Base-by-base conservation (phyloP, 257 asterid genomes). In the Fraxinus americana region DNA sequence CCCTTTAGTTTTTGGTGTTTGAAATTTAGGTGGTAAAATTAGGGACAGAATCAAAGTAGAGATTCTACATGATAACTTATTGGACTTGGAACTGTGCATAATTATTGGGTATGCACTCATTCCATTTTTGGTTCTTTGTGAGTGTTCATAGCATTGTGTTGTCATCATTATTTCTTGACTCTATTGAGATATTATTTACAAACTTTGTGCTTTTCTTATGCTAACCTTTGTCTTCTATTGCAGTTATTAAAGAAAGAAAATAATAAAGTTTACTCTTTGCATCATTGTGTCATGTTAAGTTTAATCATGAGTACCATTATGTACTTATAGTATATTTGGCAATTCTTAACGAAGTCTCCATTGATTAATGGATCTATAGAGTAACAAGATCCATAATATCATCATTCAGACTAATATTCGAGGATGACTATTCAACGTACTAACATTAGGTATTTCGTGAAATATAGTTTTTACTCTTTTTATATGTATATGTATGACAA, bases 61-160 rank as follows among this genome's bases (percentile, higher is more conserved):
- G 84, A 83, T 72, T 78, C 84, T 78, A 59, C 38, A 77, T 80
- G 54, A 83, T 82, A 79, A 69, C 80, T 65, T 70, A 74, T 75
- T 70, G 88, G 71, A 79, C 77, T 83, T 30, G 41, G 32, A 61
- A 66, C 66, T 71, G 59, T 13, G 65, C 71, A 68, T 77, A 71
- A 52, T 83, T 61, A 74, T 72, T 45, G 59, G 35, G 67, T 67
- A 30, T 21, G 34, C 67, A 61, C 73, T 83, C 81, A 82, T 80
- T 74, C 30, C 79, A 77, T n/a, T 75, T 80, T 81, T 78, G 86
- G 76, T 85, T 74, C 76, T n/a, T 77, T 78, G 80, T 80, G 78
- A 73, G 70, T 78, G 81, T 75, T 38, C 50, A 39, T 80, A 75
- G 78, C 75, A 70, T 78, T 79, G 41, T 77, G 54, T 75, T 71